A percentile compares a stretch with the other conserved stretches of the same genome.
Evolutionary conservation across 2,329 filamentous ascomycete genomes (phyloP).

Genomic region (Apiospora saccharicola): DNA sequence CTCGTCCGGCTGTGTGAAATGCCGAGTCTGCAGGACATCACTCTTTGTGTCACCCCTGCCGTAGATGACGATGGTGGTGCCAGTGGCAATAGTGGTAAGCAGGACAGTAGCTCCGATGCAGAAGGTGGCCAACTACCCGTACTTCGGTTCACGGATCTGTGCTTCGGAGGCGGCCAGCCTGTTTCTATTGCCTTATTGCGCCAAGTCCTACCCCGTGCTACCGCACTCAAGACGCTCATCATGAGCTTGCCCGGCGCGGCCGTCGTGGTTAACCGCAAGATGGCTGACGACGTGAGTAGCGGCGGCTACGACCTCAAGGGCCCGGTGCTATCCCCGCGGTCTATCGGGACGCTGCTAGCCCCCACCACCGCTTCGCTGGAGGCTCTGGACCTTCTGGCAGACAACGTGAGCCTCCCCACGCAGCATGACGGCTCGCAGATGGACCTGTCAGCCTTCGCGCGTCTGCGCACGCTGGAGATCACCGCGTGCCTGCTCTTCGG

Average conservation of each 20-base stretch:
- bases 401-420: not conserved
- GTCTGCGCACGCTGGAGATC: not conserved
- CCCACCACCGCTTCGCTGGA: not conserved
- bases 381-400: not conserved
- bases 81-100: not conserved
- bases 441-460: not conserved
- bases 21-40: not conserved
- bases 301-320: slow-evolving; percentile 1
- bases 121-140: not conserved
- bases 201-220: not conserved
- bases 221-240: not conserved
- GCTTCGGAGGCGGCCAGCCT: not conserved
- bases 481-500: not conserved
- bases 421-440: slow-evolving; percentile 9
- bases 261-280: not conserved
- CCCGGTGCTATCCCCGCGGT: not conserved
- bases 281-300: not conserved
- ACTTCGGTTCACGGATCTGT: not conserved
- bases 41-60: not conserved
- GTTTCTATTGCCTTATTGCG: not conserved
- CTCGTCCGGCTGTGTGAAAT: slow-evolving; percentile 1
- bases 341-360: not conserved
- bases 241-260: not conserved
- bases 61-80: not conserved
- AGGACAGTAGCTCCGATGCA: not conserved